Evolutionary conservation across 805 yeast genomes (phyloP).

Genomic region (Clavispora fructus): DNA sequence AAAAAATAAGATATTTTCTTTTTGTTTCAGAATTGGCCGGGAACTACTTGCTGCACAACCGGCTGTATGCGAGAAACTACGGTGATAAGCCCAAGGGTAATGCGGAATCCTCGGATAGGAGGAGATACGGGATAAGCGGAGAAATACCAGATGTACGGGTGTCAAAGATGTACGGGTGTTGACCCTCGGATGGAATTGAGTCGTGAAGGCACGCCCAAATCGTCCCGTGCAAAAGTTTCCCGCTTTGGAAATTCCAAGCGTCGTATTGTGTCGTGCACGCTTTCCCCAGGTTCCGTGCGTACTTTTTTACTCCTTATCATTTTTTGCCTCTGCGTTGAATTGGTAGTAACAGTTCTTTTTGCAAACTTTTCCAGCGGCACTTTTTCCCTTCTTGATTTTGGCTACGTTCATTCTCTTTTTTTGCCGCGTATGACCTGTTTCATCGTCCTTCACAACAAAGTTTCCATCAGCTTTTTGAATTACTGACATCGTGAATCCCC

Average conservation of each 20-base stretch:
- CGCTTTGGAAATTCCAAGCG: not conserved
- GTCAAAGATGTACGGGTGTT: too few relatives aligned
- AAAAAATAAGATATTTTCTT: too few relatives aligned
- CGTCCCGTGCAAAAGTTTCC: not conserved
- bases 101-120: too few relatives aligned
- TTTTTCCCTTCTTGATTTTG: not conserved
- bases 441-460: slow-evolving; percentile 12
- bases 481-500: slow-evolving; percentile 13
- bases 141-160: too few relatives aligned
- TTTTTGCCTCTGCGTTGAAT: not conserved
- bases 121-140: too few relatives aligned
- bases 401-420: not conserved
- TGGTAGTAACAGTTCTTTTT: not conserved
- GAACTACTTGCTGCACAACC: too few relatives aligned
- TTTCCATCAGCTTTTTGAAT: slow-evolving; percentile 17
- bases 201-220: too few relatives aligned
- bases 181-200: too few relatives aligned
- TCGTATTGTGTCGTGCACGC: not conserved
- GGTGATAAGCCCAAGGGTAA: too few relatives aligned
- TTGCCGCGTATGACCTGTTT: slow-evolving; percentile 14
- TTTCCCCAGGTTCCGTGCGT: not conserved
- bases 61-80: too few relatives aligned
- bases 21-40: too few relatives aligned
- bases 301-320: not conserved
- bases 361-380: not conserved